Evolutionary conservation across 352 stramenopile genomes (phyloP).

Genomic region (Globisporangium cederbergense): DNA sequence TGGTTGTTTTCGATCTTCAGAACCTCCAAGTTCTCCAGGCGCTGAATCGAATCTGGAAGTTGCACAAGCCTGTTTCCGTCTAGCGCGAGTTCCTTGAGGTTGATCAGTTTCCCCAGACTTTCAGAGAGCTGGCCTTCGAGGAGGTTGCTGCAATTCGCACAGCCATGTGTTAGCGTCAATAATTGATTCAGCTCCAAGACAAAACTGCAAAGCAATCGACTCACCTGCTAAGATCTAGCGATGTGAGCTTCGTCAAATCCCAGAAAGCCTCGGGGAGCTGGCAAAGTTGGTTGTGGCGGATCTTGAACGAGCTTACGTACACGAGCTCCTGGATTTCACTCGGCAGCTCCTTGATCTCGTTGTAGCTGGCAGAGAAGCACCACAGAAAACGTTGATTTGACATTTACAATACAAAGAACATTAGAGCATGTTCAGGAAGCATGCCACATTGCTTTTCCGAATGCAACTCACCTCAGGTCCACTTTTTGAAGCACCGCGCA

Average conservation of each 20-base stretch:
- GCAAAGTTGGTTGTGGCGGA: slow-evolving; percentile 65
- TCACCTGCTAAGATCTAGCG: slow-evolving; percentile 80
- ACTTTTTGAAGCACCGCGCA: slow-evolving; percentile 62
- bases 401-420: no score
- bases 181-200: not conserved
- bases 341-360: slow-evolving; percentile 62
- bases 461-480: slow-evolving; percentile 49
- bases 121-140: slow-evolving; percentile 48
- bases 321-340: slow-evolving; percentile 42
- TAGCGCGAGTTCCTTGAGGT: slow-evolving; percentile 57
- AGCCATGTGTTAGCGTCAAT: slow-evolving; percentile 5
- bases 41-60: slow-evolving; percentile 48
- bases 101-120: slow-evolving; percentile 41
- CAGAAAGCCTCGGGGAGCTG: slow-evolving; percentile 56
- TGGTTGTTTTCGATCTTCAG: slow-evolving; percentile 67
- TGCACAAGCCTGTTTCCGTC: slow-evolving; percentile 63
- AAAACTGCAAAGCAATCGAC: slow-evolving; percentile 2
- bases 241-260: slow-evolving; percentile 50
- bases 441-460: no score
- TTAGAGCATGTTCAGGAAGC: no score
- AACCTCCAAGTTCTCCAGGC: slow-evolving; percentile 47
- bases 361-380: slow-evolving; percentile 39
- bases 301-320: slow-evolving; percentile 58
- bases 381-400: not conserved
- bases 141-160: slow-evolving; percentile 41